phyloP scores from a whole-genome alignment of 2,329 filamentous ascomycete genomes.

The Colletotrichum sp. region DNA sequence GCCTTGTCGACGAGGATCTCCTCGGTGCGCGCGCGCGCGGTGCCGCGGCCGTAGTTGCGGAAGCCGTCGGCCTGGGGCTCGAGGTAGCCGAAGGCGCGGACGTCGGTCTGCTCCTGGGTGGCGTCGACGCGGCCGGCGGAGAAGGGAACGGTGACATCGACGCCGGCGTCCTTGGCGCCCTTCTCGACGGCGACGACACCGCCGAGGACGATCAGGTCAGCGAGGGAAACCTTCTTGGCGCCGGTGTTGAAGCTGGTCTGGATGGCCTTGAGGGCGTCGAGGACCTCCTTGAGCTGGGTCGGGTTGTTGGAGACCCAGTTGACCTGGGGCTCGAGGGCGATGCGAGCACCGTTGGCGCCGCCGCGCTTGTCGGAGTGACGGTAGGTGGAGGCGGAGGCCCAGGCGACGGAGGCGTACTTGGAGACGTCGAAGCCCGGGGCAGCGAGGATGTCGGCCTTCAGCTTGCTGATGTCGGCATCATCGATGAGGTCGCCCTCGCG shows the following conservation, averaged over 20 bases:
- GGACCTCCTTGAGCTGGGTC: constrained; percentile 64
- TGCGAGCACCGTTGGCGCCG: constrained; percentile 80
- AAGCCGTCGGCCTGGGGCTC: constrained; percentile 76
- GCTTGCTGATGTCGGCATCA: constrained; percentile 63
- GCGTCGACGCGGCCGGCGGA: constrained; percentile 75
- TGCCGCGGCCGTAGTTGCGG: constrained; percentile 77
- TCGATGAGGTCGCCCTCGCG: constrained; percentile 63
- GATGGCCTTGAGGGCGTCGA: constrained; percentile 65
- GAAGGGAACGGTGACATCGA: constrained; percentile 69
- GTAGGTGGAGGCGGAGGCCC: constrained; percentile 75
- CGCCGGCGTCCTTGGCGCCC: constrained; percentile 57
- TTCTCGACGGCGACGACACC: constrained; percentile 75
- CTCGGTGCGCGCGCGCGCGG: constrained; percentile 66
- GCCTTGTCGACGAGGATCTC: constrained; percentile 76
- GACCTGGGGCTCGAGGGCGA: constrained; percentile 74
- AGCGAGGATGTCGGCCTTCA: constrained; percentile 73
- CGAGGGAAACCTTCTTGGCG: constrained; percentile 77
- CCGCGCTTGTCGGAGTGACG: constrained; percentile 81
- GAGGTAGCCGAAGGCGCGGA: constrained; percentile 66
- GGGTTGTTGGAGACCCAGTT: constrained; percentile 80
- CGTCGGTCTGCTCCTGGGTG: constrained; percentile 74
- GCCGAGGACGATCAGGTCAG: constrained; percentile 79
- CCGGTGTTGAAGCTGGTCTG: constrained; percentile 69
- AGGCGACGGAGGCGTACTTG: constrained; percentile 70
- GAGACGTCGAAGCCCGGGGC: constrained; percentile 62